Evolutionary conservation across 768 basidiomycete genomes (phyloP).

Genomic region (Mycena galericulata): DNA sequence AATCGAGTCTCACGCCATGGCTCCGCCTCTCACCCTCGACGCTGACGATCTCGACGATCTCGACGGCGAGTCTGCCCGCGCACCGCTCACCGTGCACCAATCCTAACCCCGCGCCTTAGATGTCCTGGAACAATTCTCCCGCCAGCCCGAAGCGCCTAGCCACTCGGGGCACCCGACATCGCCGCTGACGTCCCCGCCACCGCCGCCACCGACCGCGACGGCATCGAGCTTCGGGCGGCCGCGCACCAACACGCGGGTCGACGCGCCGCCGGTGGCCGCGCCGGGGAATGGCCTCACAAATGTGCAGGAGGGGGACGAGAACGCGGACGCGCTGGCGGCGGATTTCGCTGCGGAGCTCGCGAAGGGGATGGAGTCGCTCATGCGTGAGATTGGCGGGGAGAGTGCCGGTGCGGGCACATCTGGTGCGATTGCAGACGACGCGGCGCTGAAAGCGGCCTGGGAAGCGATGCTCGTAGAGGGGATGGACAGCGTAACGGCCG

Average conservation of each 20-base stretch:
- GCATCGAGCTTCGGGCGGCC: slow-evolving; percentile 48
- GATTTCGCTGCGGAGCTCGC: slow-evolving; percentile 62
- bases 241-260: slow-evolving; percentile 63
- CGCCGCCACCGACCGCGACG: slow-evolving; percentile 48
- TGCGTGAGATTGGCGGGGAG: slow-evolving; percentile 60
- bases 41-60: no score
- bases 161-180: slow-evolving; percentile 26
- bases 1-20: no score
- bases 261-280: slow-evolving; percentile 54
- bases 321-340: slow-evolving; percentile 48
- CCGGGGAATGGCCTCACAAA: slow-evolving; percentile 38
- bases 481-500: slow-evolving; percentile 56
- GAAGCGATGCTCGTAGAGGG: slow-evolving; percentile 77
- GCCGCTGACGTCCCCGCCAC: slow-evolving; percentile 42
- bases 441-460: slow-evolving; percentile 70
- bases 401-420: slow-evolving; percentile 41
- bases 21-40: no score
- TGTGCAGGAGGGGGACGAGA: slow-evolving; percentile 52
- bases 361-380: slow-evolving; percentile 63
- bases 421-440: slow-evolving; percentile 46
- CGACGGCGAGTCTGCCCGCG: no score
- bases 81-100: no score
- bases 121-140: no score
- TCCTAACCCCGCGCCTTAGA: no score
- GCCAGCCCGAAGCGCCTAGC: slow-evolving; percentile 25